Evolutionary conservation across 2,329 filamentous ascomycete genomes (phyloP).

Genomic region (Colletotrichum melonis): DNA sequence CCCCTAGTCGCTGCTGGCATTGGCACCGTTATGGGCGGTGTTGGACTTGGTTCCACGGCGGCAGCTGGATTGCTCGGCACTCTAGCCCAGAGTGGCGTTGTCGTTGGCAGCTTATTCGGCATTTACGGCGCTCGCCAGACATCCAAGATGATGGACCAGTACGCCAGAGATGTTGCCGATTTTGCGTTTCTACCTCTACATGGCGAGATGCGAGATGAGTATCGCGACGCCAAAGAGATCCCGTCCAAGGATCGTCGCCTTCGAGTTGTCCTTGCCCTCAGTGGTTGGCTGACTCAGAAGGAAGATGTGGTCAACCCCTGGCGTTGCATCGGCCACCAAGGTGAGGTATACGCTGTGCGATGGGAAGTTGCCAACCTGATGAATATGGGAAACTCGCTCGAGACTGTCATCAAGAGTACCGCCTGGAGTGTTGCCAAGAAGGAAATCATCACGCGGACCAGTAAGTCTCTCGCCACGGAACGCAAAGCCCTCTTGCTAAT

Average conservation of each 20-base stretch:
- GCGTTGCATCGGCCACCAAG: constrained; percentile 77
- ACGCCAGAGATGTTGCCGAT: constrained; percentile 86
- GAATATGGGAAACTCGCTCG: constrained; percentile 82
- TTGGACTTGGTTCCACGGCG: constrained; percentile 78
- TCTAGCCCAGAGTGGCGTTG: constrained; percentile 81
- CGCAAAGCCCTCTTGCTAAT: neutral
- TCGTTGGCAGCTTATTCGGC: constrained; percentile 89
- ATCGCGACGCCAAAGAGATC: constrained; percentile 62
- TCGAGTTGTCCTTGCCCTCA: constrained; percentile 84
- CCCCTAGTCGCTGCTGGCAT: constrained; percentile 83
- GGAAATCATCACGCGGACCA: constrained; percentile 57
- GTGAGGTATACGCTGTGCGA: constrained; percentile 84
- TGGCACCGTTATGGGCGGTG: constrained; percentile 80
- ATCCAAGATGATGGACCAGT: constrained; percentile 88
- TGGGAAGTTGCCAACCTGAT: constrained; percentile 85
- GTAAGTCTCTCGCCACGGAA: constrained; percentile 49
- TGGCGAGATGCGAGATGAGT: constrained; percentile 54
- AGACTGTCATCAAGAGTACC: constrained; percentile 79
- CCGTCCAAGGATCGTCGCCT: constrained; percentile 73
- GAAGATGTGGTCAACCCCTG: constrained; percentile 82
- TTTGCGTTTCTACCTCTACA: constrained; percentile 86
- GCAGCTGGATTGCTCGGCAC: constrained; percentile 84
- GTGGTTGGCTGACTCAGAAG: constrained; percentile 81
- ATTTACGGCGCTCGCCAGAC: constrained; percentile 90
- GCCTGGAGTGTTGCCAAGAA: constrained; percentile 80